Evolutionary conservation across 345 rosid genomes (phyloP).

Genomic region (Hibiscus syriacus): DNA sequence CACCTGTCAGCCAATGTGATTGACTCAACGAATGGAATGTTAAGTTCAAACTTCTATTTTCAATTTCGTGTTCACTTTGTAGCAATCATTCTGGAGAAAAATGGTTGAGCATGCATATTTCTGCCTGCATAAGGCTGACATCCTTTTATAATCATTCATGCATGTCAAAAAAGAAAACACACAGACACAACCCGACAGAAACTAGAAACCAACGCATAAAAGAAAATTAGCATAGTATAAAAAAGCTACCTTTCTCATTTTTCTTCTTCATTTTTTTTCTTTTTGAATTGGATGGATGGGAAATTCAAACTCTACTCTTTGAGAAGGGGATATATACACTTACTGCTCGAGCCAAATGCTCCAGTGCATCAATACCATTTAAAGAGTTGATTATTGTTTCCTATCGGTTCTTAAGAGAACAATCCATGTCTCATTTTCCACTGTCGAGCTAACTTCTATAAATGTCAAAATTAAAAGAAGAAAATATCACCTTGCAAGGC

Average conservation of each 20-base stretch:
- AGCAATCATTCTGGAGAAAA: not conserved
- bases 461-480: not conserved
- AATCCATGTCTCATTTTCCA: not conserved
- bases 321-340: not conserved
- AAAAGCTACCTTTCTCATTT: not conserved
- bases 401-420: not conserved
- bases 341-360: not conserved
- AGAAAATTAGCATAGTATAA: not conserved
- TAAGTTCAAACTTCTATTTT: not conserved
- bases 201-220: not conserved
- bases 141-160: not conserved
- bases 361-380: not conserved
- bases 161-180: not conserved
- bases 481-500: conserved; percentile 73
- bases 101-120: not conserved
- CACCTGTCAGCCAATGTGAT: not conserved
- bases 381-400: not conserved
- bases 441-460: not conserved
- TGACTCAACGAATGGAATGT: not conserved
- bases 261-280: not conserved
- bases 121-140: not conserved
- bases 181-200: not conserved
- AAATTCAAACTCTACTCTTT: not conserved
- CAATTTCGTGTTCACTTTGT: not conserved
- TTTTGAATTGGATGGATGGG: not conserved